phyloP scores from a whole-genome alignment of 129 eudicot genomes.

The Chrysanthemum makinoi region DNA sequence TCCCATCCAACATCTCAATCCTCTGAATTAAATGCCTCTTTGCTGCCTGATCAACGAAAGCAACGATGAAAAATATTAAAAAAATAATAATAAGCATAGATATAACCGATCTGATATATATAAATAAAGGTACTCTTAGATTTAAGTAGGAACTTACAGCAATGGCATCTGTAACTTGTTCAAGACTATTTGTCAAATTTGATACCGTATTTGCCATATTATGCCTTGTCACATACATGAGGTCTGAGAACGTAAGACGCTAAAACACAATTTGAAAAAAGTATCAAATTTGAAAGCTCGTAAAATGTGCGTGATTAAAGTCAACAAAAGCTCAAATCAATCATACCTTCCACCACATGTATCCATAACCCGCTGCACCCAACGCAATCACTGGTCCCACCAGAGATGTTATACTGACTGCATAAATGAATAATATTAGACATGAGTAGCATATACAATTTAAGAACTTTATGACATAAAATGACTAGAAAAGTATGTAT shows the following conservation, averaged over 20 bases:
- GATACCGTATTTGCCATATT: constrained; percentile 68
- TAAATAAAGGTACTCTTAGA: neutral
- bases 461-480: neutral
- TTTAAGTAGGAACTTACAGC: constrained; percentile 41
- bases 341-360: constrained; percentile 92
- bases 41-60: constrained; percentile 46
- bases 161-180: constrained; percentile 63
- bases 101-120: neutral
- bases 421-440: neutral
- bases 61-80: neutral
- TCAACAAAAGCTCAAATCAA: neutral
- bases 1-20: constrained; percentile 71
- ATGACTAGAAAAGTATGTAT: neutral
- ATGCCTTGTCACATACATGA: constrained; percentile 74
- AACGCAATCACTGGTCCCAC: constrained; percentile 69
- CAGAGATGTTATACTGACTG: constrained; percentile 50
- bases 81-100: neutral
- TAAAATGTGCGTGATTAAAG: neutral
- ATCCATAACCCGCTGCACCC: constrained; percentile 79
- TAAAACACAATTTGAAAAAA: constrained; percentile 28
- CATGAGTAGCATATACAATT: neutral
- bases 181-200: constrained; percentile 63
- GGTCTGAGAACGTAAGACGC: constrained; percentile 79
- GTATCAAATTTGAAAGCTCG: neutral
- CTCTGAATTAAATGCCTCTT: constrained; percentile 81